Conservation (phyloP, 192 early-diverging fungal species). For the Phycomyces blakesleeanus region DNA sequence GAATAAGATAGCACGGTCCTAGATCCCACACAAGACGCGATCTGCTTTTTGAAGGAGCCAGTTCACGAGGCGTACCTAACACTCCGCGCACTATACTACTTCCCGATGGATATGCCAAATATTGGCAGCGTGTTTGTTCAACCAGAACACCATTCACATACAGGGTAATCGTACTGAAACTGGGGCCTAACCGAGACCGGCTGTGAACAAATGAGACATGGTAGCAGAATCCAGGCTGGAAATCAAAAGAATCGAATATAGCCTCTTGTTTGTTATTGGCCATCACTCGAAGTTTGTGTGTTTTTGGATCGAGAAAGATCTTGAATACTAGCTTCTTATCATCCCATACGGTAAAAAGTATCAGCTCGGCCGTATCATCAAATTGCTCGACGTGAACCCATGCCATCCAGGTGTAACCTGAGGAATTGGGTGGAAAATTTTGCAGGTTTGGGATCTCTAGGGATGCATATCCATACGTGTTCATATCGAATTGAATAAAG, state of each 20-base stretch:
- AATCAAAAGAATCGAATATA: conserved; percentile 48
- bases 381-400: conserved; percentile 62
- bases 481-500: conserved; percentile 60
- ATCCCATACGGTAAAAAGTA: conserved; percentile 47
- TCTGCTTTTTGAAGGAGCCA: not conserved
- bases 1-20: conserved; percentile 62
- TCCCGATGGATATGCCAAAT: conserved; percentile 43
- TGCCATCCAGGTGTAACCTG: conserved; percentile 55
- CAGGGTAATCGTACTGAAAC: conserved; percentile 47
- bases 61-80: conserved; percentile 35
- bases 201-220: conserved; percentile 66
- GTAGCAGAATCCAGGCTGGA: conserved; percentile 60
- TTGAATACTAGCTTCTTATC: conserved; percentile 44
- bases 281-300: conserved; percentile 42
- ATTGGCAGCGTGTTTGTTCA: conserved; percentile 52
- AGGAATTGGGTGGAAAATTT: conserved; percentile 50
- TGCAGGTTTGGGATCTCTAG: conserved; percentile 42
- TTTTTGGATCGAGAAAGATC: conserved; percentile 43
- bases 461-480: conserved; percentile 26
- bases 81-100: conserved; percentile 36
- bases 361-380: conserved; percentile 40
- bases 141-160: conserved; percentile 61
- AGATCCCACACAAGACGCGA: conserved; percentile 52
- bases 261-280: conserved; percentile 40
- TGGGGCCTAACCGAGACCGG: conserved; percentile 44